These are phyloP conservation scores for Pachyrhizus erosus DNA, from an alignment of 306 rosid species.

Conservation along the genomic window DNA sequence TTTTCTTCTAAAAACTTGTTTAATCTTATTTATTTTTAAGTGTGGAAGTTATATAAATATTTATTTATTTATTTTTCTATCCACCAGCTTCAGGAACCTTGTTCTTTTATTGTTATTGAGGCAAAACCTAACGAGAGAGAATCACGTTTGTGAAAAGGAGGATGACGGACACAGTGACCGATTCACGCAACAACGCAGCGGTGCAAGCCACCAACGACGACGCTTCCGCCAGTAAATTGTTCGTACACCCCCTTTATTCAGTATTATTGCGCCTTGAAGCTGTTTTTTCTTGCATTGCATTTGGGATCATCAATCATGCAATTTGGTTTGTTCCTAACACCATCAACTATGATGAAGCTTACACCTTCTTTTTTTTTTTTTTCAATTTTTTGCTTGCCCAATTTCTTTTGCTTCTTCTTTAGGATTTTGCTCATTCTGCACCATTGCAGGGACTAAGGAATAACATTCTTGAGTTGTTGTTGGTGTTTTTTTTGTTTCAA, in stretches of 20 bases:
- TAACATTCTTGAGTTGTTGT: neutral
- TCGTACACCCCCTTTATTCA: neutral
- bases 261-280: neutral
- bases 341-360: neutral
- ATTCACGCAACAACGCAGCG: slow-evolving; percentile 51
- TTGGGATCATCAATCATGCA: neutral
- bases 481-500: neutral
- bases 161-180: slow-evolving; percentile 23
- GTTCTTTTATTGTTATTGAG: neutral
- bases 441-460: neutral
- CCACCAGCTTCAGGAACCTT: neutral
- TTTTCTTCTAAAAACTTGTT: no score
- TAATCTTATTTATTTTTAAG: no score
- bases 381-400: neutral
- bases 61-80: neutral
- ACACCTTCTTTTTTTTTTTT: neutral
- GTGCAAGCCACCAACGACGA: slow-evolving; percentile 57
- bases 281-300: neutral
- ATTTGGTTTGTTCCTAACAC: neutral
- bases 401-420: neutral
- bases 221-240: slow-evolving; percentile 56
- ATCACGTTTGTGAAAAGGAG: neutral
- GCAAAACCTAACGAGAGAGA: slow-evolving; percentile 27
- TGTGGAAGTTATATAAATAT: no score
- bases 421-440: neutral